These are phyloP conservation scores for Teunomyces cretensis DNA, from an alignment of 805 yeast species.

Conservation along the genomic window DNA sequence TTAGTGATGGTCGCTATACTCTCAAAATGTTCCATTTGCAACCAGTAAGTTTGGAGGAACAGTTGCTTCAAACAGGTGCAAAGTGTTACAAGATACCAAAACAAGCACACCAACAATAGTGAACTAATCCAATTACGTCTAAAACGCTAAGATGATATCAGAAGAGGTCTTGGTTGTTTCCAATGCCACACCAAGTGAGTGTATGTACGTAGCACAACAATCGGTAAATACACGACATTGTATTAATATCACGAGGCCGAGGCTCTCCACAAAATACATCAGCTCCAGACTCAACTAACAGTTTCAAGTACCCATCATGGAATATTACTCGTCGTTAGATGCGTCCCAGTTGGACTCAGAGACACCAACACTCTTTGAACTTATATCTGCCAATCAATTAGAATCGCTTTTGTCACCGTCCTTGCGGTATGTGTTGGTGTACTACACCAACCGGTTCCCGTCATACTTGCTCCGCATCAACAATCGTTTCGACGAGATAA, in stretches of 20 bases:
- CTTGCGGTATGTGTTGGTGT: slow-evolving; percentile 71
- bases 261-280: slow-evolving; percentile 7
- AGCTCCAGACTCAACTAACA: not conserved
- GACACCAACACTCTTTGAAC: slow-evolving; percentile 86
- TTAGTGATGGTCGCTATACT: slow-evolving; percentile 16
- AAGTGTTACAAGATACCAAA: not conserved
- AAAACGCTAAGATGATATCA: not conserved
- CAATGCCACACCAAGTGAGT: not conserved
- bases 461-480: slow-evolving; percentile 59
- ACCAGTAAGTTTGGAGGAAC: not conserved
- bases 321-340: slow-evolving; percentile 75
- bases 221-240: not conserved
- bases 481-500: slow-evolving; percentile 75
- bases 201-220: not conserved
- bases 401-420: slow-evolving; percentile 80
- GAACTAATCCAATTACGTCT: not conserved
- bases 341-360: slow-evolving; percentile 72
- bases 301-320: slow-evolving; percentile 46
- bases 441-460: slow-evolving; percentile 80
- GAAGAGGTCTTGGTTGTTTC: not conserved
- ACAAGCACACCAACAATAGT: not conserved
- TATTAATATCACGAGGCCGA: not conserved
- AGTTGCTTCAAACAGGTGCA: not conserved
- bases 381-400: slow-evolving; percentile 77
- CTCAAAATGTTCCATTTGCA: slow-evolving; percentile 21